These are phyloP conservation scores for Coemansia sp. DNA, from an alignment of 192 early-diverging fungal genomes.

Conservation along the genomic window DNA sequence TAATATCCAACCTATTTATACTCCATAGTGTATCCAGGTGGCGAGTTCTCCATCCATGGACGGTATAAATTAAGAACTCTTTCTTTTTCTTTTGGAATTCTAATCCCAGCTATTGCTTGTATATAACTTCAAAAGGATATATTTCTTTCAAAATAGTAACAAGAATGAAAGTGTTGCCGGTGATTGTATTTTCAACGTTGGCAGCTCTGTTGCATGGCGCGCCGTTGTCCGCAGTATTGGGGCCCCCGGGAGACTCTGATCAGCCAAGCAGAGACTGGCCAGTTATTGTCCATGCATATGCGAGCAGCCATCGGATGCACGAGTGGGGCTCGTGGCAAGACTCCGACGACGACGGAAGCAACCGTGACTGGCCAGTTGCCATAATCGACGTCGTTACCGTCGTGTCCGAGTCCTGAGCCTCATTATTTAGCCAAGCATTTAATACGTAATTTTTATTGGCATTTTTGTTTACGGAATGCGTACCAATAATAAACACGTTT, in stretches of 20 bases:
- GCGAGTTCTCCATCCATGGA: too few species aligned
- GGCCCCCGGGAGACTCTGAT: constrained; percentile 13
- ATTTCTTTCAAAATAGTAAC: neutral
- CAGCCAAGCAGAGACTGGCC: constrained; percentile 45
- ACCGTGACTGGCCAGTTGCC: constrained; percentile 46
- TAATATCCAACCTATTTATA: neutral
- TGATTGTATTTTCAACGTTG: neutral
- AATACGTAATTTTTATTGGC: neutral
- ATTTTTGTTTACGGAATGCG: neutral
- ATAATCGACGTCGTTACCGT: constrained; percentile 15
- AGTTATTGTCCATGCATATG: constrained; percentile 23
- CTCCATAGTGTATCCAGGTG: too few species aligned
- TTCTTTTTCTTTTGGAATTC: neutral
- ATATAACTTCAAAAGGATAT: neutral
- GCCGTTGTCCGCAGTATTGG: constrained; percentile 4
- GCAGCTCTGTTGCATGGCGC: neutral
- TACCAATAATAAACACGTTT: neutral
- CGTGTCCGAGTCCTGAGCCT: neutral
- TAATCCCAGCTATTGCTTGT: neutral
- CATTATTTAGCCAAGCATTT: too few species aligned
- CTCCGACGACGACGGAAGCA: neutral
- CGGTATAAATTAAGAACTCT: neutral
- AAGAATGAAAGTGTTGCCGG: neutral
- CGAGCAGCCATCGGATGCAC: neutral
- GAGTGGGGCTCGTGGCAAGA: neutral